Evolutionary conservation across 1,284 basidiomycete genomes (phyloP), one percentile per base, ranked within the genome.

Genomic region (Thecaphora thlaspeos): DNA sequence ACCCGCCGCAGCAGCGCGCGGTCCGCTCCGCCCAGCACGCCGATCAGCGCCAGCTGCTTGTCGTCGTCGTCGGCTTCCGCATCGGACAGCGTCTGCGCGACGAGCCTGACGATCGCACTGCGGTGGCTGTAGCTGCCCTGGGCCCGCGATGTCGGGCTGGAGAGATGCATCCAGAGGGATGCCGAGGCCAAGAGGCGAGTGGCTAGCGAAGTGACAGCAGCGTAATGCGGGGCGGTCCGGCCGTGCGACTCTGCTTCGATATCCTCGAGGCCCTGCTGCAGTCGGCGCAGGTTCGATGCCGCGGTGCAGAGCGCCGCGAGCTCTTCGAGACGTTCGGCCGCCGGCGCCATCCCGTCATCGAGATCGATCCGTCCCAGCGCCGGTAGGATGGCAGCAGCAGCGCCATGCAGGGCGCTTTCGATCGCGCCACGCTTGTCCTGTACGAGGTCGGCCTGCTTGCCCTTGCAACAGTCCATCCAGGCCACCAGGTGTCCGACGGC

Each of bases 401-500:
- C 32, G 7, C 7, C 32, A 17, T 3, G 10, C 4, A 34, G 32
- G 9, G 7, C 32, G 3, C 10, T 15, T 14, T 34, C 32, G 15
- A 34, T 34, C 9, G 32, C 32, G 4, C 11, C 32, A 4, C 32
- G 32, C 32, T 14, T 34, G 4, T 34, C 11, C 11, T 17, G 7
- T 3, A 34, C 7, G 10, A 52, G 38, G 1, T 37, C n/a, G 1
- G 61, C 48, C 44, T 63, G 55, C 30, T 63, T 63, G 3, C 32
- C 41, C 9, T 42, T 52, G 1, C 51, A 52, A 21, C 61, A 63
- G 17, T 49, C 46, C 18, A 55, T 41, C 61, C 61, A 63, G 21
- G 49, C 48, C 5, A 17, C 23, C 23, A 43, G 8, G 26, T 43
- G 41, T 5, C 41, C 41, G 41, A 3, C 5, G 7, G n/a, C 17